Conservation (phyloP, 2,329 filamentous ascomycete species). For the Botrytis deweyae region DNA sequence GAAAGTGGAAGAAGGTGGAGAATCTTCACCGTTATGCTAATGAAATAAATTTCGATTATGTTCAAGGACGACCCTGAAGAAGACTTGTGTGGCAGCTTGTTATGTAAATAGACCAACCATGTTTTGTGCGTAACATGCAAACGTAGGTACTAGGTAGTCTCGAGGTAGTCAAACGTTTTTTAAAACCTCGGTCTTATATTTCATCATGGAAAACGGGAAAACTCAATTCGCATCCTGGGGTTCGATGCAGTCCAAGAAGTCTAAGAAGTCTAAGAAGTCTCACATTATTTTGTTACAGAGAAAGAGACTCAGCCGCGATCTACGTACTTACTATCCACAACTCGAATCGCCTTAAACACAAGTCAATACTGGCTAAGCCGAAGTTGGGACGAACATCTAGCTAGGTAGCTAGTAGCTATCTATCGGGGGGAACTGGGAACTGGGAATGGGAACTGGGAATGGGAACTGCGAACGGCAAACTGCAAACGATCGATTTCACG, state of each 20-base stretch:
- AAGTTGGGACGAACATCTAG: not conserved
- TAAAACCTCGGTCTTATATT: not conserved
- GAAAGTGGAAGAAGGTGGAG: conserved; percentile 10
- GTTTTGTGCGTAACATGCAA: not conserved
- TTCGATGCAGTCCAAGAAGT: not conserved
- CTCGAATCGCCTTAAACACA: not conserved
- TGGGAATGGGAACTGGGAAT: not conserved
- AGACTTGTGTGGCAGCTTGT: not conserved
- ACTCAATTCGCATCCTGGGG: conserved; percentile 1
- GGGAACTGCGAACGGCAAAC: not conserved
- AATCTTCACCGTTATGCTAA: conserved; percentile 9
- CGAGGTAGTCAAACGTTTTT: not conserved
- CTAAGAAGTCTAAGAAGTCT: not conserved
- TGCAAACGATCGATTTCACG: not conserved
- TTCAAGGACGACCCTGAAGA: conserved; percentile 5
- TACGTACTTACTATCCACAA: not conserved
- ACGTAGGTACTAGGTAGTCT: not conserved
- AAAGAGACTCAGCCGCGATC: conserved; percentile 11
- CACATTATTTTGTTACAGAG: conserved; percentile 5
- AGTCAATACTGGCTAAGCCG: not conserved
- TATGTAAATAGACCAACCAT: not conserved
- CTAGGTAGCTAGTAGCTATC: no score
- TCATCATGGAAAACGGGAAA: not conserved
- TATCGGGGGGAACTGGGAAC: not conserved
- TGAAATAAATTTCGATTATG: not conserved